Evolutionary conservation across 1,284 basidiomycete species (phyloP), one percentile per base, ranked within the genome.

Genomic region (Baeospora myosura): DNA sequence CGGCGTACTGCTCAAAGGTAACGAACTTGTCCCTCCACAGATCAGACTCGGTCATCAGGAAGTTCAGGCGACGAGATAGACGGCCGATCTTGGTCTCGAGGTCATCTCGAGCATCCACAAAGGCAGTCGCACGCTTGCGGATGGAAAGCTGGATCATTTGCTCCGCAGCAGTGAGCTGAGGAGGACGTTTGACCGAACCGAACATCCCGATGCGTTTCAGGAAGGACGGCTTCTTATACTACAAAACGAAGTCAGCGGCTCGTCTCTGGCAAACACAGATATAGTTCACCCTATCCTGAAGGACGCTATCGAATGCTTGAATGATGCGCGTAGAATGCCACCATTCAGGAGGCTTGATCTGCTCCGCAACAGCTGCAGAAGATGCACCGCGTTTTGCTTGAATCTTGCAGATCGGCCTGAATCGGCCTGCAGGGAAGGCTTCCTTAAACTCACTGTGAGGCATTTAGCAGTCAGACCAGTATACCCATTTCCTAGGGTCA

Each of bases 11-110:
- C 61, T 92, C 88, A 52, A 92, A 92, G 20, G 87, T 87, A 31
- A 91, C 86, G 53, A 92, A 92, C 60, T 92, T 92, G 64, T 89
- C 87, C 48, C 88, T 71, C 88, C 88, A 92, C 32, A 92, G 67
- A 57, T 92, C 88, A 11, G 79, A 81, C 62, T 92, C 88, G 4
- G 86, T 89, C 86, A 92, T 90, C 52, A 92, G 68, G 69, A 92
- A 92, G 64, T 92, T 91, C 50, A 92, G 74, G 30, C 88, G 72
- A 46, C 86, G 75, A 33, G 82, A 85, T 28, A 90, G 70, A 34
- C 86, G 78, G 26, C 87, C 87, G 50, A 90, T 89, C 71, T 90
- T 92, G 41, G 87, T 87, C 68, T 93, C 90, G 20, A 92, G 74
- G 54, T 92, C 88, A 58, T 93, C 90, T 35, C 90, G 78, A 12